Conservation (phyloP, 495 filamentous ascomycete genomes). For the Aspergillus heteromorphus region DNA sequence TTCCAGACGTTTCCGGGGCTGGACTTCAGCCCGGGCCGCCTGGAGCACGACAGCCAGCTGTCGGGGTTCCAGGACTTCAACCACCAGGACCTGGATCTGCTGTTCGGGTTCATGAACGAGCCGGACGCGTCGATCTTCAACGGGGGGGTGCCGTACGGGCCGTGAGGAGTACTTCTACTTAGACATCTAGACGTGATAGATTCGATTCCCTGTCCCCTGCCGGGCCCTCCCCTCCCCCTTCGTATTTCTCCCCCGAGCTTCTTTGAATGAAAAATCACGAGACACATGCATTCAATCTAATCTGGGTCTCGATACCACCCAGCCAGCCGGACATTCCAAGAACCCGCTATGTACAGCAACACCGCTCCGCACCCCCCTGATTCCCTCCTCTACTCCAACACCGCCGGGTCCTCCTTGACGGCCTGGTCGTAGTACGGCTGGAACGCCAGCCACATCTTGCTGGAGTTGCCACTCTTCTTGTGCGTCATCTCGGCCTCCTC, state of each 20-base stretch:
- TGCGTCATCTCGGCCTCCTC: constrained; percentile 45
- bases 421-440: constrained; percentile 18
- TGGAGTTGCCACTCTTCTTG: constrained; percentile 21
- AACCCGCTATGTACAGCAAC: too few species aligned
- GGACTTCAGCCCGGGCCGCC: neutral
- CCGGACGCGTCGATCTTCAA: neutral
- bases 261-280: too few species aligned
- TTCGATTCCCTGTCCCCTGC: too few species aligned
- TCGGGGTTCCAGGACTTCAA: neutral
- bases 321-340: too few species aligned
- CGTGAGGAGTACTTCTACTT: neutral
- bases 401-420: constrained; percentile 1
- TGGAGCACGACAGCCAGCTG: neutral
- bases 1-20: neutral
- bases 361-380: neutral
- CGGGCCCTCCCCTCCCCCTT: too few species aligned
- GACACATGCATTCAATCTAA: too few species aligned
- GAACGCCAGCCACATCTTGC: constrained; percentile 20
- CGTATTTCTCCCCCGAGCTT: too few species aligned
- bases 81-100: neutral
- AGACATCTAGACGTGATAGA: too few species aligned
- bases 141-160: neutral
- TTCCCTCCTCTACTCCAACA: neutral
- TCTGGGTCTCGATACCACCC: too few species aligned
- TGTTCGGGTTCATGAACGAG: constrained; percentile 2